Evolutionary conservation across 176 grass and related monocot genomes (phyloP), one percentile per base, ranked within the genome.

Genomic region (Rhynchospora breviuscula): DNA sequence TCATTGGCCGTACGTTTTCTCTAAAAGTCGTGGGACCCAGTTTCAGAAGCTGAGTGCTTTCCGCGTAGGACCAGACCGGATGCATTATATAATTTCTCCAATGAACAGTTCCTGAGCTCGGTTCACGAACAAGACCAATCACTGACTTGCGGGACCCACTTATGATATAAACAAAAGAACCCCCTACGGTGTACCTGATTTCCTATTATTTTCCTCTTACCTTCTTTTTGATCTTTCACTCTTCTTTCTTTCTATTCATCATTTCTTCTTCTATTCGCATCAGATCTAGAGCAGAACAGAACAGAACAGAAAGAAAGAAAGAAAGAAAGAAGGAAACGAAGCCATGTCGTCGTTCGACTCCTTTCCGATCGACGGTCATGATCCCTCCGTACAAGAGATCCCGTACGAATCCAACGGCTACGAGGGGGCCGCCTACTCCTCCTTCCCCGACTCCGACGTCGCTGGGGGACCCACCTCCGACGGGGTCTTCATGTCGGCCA

Each of bases 301-400:
- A 40, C 3, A 40, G 35, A 40, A 40, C 35, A 40, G 35, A 40
- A 40, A n/a, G n/a, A n/a, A n/a, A n/a, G n/a, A n/a, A 4, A 3
- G 21, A 79, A 57, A 29, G 26, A 29, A 29, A 29, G 26, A 29
- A 79, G 19, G 45, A 79, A 79, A 46, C 46, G 21, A 79, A 52
- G 58, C 62, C 44, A 82, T 82, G 80, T 63, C 80, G 22, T 67
- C 80, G 33, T 82, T 82, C 80, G 80, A 82, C 63, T 51, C 59
- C 13, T 82, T 82, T 29, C 59, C 80, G 19, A 68, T 68, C 21
- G 80, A 82, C 62, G 80, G 80, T 5, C 80, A 67, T 45, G 80
- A 82, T 67, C 62, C 80, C 0, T 68, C 62, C 43, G 60, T 52
- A 45, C 45, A 82, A 62, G 80, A 82, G 61, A 67, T 82, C 62